These are phyloP conservation scores for Luvunga scandens DNA, from an alignment of 345 rosid genomes.

Conservation along the genomic window DNA sequence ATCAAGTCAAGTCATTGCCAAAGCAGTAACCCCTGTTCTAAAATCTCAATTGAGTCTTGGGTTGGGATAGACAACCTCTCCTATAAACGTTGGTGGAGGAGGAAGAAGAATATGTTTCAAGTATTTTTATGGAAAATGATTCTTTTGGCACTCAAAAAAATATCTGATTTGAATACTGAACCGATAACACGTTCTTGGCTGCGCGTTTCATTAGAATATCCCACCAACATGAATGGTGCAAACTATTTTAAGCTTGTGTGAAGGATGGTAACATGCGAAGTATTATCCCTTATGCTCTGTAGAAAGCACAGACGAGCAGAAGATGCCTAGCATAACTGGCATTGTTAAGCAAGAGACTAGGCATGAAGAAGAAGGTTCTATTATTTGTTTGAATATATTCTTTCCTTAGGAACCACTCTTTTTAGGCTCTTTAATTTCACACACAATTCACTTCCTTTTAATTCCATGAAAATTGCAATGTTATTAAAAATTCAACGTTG, in stretches of 20 bases:
- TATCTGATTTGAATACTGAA: too few species aligned
- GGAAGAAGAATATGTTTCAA: too few species aligned
- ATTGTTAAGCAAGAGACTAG: not conserved
- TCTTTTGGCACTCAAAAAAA: too few species aligned
- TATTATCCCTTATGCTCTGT: not conserved
- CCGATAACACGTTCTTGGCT: too few species aligned
- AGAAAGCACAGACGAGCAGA: not conserved
- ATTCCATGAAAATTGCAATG: not conserved
- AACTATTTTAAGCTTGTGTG: not conserved
- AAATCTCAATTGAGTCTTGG: too few species aligned
- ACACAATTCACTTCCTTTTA: not conserved
- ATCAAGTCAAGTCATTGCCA: too few species aligned
- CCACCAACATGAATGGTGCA: not conserved
- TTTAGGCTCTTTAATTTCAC: not conserved
- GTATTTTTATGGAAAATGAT: too few species aligned
- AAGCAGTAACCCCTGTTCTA: too few species aligned
- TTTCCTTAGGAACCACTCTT: not conserved
- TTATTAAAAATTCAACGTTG: not conserved
- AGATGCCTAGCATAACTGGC: not conserved
- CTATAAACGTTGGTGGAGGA: too few species aligned
- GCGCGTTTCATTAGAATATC: too few species aligned
- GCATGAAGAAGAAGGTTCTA: not conserved
- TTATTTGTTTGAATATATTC: slow-evolving; percentile 9
- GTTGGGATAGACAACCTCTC: too few species aligned
- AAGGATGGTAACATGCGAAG: slow-evolving; percentile 12